Percentiles rank a stretch among this genome's conserved stretches.
These are phyloP conservation scores for Nicotiana benthamiana DNA, from an alignment of 257 asterid genomes.

Conservation along the genomic window DNA sequence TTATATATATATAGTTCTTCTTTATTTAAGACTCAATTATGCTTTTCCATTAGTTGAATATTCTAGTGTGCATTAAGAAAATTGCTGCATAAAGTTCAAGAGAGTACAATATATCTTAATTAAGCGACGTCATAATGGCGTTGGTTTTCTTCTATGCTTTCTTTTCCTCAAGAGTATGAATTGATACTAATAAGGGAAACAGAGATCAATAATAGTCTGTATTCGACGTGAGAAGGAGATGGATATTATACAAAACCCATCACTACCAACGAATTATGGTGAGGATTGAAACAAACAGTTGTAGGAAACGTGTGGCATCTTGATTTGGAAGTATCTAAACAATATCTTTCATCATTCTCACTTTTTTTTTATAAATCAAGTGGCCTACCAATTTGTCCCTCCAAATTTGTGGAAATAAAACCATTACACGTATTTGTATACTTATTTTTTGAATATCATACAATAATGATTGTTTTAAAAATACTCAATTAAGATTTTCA, in stretches of 20 bases:
- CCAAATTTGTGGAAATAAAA: background rate
- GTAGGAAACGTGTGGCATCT: slow-evolving; percentile 6
- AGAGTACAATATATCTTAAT: too few species aligned
- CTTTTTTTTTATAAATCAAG: background rate
- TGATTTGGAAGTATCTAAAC: background rate
- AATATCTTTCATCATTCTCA: background rate
- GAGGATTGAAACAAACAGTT: background rate
- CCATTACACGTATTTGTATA: background rate
- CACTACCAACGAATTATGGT: background rate
- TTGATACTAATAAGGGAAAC: background rate
- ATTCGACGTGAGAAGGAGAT: background rate
- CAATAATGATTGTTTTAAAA: too few species aligned
- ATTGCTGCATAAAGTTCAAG: too few species aligned
- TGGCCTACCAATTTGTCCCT: background rate
- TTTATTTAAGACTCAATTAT: too few species aligned
- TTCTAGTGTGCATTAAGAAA: too few species aligned
- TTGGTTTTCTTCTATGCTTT: too few species aligned
- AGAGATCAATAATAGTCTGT: background rate
- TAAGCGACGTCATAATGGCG: too few species aligned
- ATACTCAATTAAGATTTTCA: background rate
- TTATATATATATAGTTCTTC: too few species aligned
- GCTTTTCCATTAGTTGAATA: too few species aligned
- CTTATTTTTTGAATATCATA: too few species aligned
- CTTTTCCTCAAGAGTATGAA: background rate
- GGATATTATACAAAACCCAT: background rate